These are phyloP conservation scores for Hymenoscyphus scutula DNA, from an alignment of 2,329 filamentous ascomycete genomes.

Conservation along the genomic window DNA sequence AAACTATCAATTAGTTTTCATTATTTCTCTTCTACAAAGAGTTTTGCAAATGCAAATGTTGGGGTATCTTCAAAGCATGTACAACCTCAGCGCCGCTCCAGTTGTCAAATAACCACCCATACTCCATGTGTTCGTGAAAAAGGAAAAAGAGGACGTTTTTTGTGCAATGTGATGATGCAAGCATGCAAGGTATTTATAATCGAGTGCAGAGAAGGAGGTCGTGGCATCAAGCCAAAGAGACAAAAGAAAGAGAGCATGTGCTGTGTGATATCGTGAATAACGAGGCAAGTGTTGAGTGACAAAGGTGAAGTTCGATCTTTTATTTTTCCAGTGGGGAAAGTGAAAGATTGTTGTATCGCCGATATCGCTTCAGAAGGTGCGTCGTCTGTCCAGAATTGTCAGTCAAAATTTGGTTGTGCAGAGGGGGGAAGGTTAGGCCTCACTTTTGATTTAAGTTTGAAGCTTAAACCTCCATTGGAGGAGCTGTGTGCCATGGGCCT, in stretches of 20 bases:
- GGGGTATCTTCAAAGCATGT: neutral
- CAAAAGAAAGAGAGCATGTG: neutral
- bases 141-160: neutral
- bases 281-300: neutral
- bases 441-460: neutral
- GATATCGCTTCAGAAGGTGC: neutral
- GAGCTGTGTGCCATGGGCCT: neutral
- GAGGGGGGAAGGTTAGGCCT: neutral
- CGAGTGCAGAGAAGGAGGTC: neutral
- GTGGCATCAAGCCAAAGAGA: neutral
- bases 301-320: neutral
- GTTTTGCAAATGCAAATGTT: constrained; percentile 3
- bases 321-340: neutral
- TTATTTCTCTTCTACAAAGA: neutral
- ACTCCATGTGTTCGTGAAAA: constrained; percentile 1
- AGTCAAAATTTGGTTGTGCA: neutral
- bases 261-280: neutral
- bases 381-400: neutral
- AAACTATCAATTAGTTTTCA: neutral
- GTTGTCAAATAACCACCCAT: neutral
- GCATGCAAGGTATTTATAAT: neutral
- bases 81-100: neutral
- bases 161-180: neutral
- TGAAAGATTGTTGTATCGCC: neutral
- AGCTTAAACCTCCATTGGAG: neutral